Conservation (phyloP, 164 flowering plant genomes). For the Macadamia tetraphylla region DNA sequence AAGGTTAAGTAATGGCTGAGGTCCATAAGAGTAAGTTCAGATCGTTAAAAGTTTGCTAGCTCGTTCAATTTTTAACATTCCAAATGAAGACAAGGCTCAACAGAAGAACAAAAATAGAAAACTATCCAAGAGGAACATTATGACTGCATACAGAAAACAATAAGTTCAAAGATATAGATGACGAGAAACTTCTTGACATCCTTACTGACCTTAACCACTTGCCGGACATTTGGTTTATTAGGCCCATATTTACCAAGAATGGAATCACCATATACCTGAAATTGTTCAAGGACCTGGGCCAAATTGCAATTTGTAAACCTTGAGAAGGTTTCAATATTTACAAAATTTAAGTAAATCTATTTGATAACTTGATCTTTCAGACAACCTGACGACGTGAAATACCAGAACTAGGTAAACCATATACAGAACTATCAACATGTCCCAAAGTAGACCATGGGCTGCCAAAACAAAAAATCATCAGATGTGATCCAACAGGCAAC, state of each 20-base stretch:
- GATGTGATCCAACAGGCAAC: not conserved
- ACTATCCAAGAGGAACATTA: no score
- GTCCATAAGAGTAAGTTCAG: no score
- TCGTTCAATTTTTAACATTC: no score
- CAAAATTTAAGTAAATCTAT: not conserved
- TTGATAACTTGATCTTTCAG: constrained; percentile 10
- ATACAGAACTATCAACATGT: constrained; percentile 66
- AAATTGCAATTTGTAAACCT: not conserved
- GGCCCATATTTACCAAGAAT: constrained; percentile 57
- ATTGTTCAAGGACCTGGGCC: constrained; percentile 67
- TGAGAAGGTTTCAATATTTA: not conserved
- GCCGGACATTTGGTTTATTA: constrained; percentile 65
- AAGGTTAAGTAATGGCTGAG: constrained; percentile 72
- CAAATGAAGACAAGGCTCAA: no score
- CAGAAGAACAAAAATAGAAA: no score
- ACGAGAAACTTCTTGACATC: no score
- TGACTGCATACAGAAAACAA: no score
- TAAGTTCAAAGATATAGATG: no score
- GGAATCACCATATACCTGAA: constrained; percentile 74
- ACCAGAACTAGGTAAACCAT: constrained; percentile 52
- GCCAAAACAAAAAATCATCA: constrained; percentile 17
- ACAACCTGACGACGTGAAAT: constrained; percentile 85
- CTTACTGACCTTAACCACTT: constrained; percentile 55
- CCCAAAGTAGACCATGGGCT: constrained; percentile 84
- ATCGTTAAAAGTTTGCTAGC: no score